Percentiles rank a stretch among this genome's conserved stretches.
Evolutionary conservation across 768 basidiomycete genomes (phyloP).

Genomic region (Boletus rufocinnamomeus): DNA sequence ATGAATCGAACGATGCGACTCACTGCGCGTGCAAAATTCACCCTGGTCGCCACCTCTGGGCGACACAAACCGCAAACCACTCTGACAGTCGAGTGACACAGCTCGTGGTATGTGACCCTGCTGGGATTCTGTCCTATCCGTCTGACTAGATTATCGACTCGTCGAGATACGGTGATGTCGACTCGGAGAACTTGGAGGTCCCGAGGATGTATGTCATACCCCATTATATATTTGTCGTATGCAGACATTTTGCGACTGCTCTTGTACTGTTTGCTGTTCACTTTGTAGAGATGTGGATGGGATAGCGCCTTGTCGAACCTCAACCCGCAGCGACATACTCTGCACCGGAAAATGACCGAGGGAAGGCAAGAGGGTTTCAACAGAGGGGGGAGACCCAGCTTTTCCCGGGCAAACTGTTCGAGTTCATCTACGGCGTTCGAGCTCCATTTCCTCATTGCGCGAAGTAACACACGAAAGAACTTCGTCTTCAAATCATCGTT

Average conservation of each 20-base stretch:
- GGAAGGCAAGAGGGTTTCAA: slow-evolving; percentile 9
- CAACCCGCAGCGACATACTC: background rate
- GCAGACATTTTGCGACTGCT: background rate
- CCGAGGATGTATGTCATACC: background rate
- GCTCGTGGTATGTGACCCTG: background rate
- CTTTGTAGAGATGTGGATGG: slow-evolving; percentile 10
- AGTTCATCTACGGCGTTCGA: slow-evolving; percentile 12
- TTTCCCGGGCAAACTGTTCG: slow-evolving; percentile 4
- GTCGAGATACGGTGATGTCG: slow-evolving; percentile 6
- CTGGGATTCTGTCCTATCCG: slow-evolving; percentile 9
- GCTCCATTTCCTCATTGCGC: slow-evolving; percentile 10
- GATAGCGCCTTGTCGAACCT: slow-evolving; percentile 9
- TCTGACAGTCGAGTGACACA: slow-evolving; percentile 7
- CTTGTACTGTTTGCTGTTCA: background rate
- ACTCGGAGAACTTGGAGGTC: slow-evolving; percentile 4
- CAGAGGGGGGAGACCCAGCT: background rate
- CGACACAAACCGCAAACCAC: slow-evolving; percentile 12
- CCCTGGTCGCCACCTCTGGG: background rate
- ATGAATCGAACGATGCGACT: background rate
- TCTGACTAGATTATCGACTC: slow-evolving; percentile 13
- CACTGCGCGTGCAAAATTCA: slow-evolving; percentile 13
- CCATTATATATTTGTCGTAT: background rate
- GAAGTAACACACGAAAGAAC: background rate
- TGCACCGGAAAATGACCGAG: slow-evolving; percentile 17
- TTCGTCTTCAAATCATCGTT: background rate